Base-by-base conservation (phyloP, 345 rosid genomes). In the Eucalyptus shirleyi region DNA sequence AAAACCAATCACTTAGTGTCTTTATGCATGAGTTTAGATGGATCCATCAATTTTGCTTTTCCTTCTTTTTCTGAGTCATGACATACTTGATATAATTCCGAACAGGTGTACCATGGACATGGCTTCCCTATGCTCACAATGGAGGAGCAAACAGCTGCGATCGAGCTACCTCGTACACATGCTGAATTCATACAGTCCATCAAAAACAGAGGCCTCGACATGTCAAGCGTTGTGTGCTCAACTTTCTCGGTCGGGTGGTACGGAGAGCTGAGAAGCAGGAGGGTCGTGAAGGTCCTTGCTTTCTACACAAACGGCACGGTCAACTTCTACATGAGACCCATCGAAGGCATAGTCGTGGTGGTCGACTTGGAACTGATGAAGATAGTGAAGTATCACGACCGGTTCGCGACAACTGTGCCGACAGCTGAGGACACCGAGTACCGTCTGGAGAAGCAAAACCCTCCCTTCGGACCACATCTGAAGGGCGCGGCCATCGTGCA, bases 171-270 rank as follows among this genome's bases (percentile, higher is more conserved):
- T 34, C 44, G 92, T 81, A 90, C 50, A 28, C 94, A 94, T 87
- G 91, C 93, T 1, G 90, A 92, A 4, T 96, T 97, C 92, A 87
- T 60, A 86, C 88, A 89, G 17, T 95, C 96, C 37, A 93, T 95
- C n/a, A 40, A 12, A 34, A 88, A 53, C 19, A 91, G 98, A 69
- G 93, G 93, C 10, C 77, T 95, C 56, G 94, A 95, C 88, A 37
- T 96, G 86, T 95, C 97, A 0, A 94, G 95, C 91, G 96, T 97
- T 86, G 95, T 96, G 86, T 96, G 97, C 88, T 45, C 94, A 23
- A 96, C 97, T n/a, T 92, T 94, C 88, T 91, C 96, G 4, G 91
- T 94, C 5, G 98, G 99, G 86, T 97, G 98, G 97, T 95, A 91
- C 42, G 97, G 97, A 7, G 87, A 56, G 65, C 49, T 42, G 77